A percentile compares a stretch with the other conserved stretches of the same genome.
Conservation (phyloP, 345 rosid species). For the Toxicodendron radicans region DNA sequence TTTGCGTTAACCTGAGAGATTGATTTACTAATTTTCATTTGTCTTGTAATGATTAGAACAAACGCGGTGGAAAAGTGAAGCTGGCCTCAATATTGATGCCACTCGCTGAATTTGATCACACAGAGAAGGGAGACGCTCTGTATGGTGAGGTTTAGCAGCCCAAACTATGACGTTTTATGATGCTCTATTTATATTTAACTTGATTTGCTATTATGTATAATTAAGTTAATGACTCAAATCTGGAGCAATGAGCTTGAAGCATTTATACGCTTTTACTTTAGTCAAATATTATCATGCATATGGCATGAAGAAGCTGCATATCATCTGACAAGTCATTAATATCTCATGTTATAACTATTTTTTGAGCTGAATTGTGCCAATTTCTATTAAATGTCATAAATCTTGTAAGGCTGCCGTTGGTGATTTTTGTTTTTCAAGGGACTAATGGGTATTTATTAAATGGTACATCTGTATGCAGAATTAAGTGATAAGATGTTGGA, state of each 20-base stretch:
- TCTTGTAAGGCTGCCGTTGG: background rate
- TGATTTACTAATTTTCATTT: background rate
- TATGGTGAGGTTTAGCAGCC: conserved; percentile 54
- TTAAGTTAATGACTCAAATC: too few relatives aligned
- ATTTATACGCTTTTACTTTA: background rate
- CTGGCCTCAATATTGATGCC: conserved; percentile 72
- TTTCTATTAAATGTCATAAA: too few relatives aligned
- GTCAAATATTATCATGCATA: background rate
- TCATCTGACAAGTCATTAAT: background rate
- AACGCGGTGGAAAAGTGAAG: conserved; percentile 86
- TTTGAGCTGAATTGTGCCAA: background rate
- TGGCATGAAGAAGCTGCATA: conserved; percentile 1
- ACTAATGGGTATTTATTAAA: too few relatives aligned
- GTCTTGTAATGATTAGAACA: conserved; percentile 52
- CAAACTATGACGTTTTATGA: background rate
- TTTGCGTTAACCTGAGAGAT: background rate
- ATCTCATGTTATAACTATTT: background rate
- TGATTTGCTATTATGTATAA: background rate
- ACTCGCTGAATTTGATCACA: conserved; percentile 77
- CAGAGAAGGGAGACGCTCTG: conserved; percentile 90
- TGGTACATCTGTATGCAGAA: too few relatives aligned
- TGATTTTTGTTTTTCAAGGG: too few relatives aligned
- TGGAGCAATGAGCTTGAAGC: background rate
- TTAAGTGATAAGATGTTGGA: background rate
- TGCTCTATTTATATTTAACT: background rate